Conservation (phyloP, 73 alveolate genomes). For the Uronychia setigera region DNA sequence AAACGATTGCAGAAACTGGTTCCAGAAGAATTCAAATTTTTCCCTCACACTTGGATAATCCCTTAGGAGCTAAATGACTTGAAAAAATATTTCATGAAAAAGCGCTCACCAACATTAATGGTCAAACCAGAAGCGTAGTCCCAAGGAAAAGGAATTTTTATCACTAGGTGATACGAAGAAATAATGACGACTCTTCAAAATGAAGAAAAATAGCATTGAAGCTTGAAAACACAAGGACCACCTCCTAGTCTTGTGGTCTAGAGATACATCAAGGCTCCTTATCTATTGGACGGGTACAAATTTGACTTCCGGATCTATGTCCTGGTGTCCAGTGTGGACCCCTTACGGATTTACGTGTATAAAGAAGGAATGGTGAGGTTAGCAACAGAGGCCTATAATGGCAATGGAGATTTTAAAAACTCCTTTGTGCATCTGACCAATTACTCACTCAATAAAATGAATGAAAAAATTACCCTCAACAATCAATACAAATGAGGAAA, state of each 20-base stretch:
- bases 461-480: constrained; percentile 13
- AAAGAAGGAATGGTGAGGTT: constrained; percentile 75
- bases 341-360: constrained; percentile 48
- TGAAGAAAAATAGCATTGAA: not conserved
- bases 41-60: constrained; percentile 45
- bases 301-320: constrained; percentile 91
- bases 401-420: constrained; percentile 11
- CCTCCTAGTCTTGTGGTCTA: constrained; percentile 58
- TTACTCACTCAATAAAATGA: constrained; percentile 38
- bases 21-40: constrained; percentile 21
- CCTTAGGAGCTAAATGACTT: constrained; percentile 35
- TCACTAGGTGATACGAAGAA: constrained; percentile 15
- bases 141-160: constrained; percentile 46
- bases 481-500: constrained; percentile 18
- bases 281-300: constrained; percentile 86
- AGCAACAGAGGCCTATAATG: constrained; percentile 55
- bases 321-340: constrained; percentile 69
- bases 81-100: not conserved
- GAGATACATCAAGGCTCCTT: constrained; percentile 82
- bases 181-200: constrained; percentile 20
- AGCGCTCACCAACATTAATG: constrained; percentile 6
- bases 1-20: constrained; percentile 5
- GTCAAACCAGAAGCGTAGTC: constrained; percentile 51
- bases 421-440: constrained; percentile 43
- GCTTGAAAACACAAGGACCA: not conserved